A percentile compares a stretch with the other conserved stretches of the same genome.
phyloP scores from a whole-genome alignment of 257 asterid species.

The Penstemon barbatus region DNA sequence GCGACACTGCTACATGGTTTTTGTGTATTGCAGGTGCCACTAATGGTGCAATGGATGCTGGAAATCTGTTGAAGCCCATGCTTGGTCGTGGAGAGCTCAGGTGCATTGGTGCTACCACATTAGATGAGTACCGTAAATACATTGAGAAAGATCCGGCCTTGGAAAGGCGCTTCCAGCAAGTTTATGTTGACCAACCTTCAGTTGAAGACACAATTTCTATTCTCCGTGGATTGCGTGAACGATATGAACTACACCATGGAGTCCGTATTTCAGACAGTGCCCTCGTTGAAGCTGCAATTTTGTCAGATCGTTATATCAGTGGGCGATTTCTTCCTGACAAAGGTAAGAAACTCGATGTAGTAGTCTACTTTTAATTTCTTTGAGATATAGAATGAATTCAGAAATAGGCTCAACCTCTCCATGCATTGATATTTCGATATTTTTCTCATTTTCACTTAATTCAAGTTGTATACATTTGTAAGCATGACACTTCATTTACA shows the following conservation, averaged over 20 bases:
- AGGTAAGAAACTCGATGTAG: constrained; percentile 43
- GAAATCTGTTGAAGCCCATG: constrained; percentile 95
- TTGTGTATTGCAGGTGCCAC: constrained; percentile 71
- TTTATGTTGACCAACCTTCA: constrained; percentile 87
- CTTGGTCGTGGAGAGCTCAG: constrained; percentile 98
- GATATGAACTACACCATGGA: constrained; percentile 96
- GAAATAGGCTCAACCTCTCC: background rate
- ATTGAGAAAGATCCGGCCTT: constrained; percentile 92
- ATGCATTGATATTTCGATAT: background rate
- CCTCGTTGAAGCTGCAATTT: constrained; percentile 87
- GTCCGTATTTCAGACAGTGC: constrained; percentile 93
- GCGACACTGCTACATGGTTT: background rate
- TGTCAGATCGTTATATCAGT: constrained; percentile 89
- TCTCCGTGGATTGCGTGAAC: constrained; percentile 92
- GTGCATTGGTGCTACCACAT: constrained; percentile 95
- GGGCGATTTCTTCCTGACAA: constrained; percentile 95
- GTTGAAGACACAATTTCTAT: constrained; percentile 89
- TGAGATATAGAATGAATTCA: background rate
- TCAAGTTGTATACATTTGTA: background rate
- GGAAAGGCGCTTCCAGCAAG: constrained; percentile 97
- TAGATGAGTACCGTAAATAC: constrained; percentile 92
- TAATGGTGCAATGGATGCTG: constrained; percentile 98
- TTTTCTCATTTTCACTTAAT: background rate
- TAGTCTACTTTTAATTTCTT: constrained; percentile 6
- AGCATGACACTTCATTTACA: background rate